Percentiles rank a stretch among this genome's conserved stretches.
These are phyloP conservation scores for Scedosporium boydii DNA, from an alignment of 2,329 filamentous ascomycete species.

Conservation along the genomic window DNA sequence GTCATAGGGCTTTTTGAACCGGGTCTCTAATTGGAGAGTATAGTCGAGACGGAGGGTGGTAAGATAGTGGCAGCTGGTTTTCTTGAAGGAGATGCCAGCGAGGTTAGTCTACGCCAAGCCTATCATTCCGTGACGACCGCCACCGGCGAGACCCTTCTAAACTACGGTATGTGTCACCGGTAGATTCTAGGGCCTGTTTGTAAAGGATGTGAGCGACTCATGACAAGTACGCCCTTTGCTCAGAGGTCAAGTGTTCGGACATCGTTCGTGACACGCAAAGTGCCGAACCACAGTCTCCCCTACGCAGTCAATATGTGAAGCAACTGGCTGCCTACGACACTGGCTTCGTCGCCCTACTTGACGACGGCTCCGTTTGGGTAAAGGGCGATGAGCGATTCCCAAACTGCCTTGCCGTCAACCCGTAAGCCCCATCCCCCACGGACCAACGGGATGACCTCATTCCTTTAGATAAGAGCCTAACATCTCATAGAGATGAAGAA, in stretches of 20 bases:
- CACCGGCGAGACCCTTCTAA: not conserved
- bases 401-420: conserved; percentile 30
- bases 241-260: not conserved
- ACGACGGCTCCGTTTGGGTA: conserved; percentile 35
- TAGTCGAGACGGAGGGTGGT: conserved; percentile 3
- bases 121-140: not conserved
- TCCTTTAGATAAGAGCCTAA: not conserved
- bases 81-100: not conserved
- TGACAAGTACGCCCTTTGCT: not conserved
- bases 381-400: conserved; percentile 51
- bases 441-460: not conserved
- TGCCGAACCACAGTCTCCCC: not conserved
- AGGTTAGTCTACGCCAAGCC: not conserved
- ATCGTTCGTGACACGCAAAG: not conserved
- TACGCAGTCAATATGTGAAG: conserved; percentile 14
- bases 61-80: not conserved
- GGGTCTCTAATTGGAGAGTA: not conserved
- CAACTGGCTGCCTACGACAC: conserved; percentile 38
- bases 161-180: not conserved
- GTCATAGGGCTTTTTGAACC: not conserved
- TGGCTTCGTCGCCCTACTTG: conserved; percentile 37
- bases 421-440: not conserved
- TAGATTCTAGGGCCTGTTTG: not conserved
- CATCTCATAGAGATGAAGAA: conserved; percentile 30
- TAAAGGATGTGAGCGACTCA: not conserved